Conservation (phyloP, 2,329 filamentous ascomycete genomes). For the Penicillium sp. region DNA sequence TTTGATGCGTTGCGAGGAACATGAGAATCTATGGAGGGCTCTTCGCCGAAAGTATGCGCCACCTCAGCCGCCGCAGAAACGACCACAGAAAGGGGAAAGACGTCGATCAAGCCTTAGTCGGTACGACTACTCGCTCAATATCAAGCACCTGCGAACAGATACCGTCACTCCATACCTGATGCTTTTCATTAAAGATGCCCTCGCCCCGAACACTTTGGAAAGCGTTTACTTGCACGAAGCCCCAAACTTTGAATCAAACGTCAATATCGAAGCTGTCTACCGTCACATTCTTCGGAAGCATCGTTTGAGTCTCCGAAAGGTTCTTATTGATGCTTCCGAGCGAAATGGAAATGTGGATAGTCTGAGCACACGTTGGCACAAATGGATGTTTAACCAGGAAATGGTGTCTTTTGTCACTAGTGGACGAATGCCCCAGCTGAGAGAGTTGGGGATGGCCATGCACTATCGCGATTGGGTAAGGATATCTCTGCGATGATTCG, state of each 20-base stretch:
- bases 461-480: conserved; percentile 76
- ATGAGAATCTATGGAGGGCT: conserved; percentile 74
- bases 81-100: conserved; percentile 7
- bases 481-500: not conserved
- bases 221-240: conserved; percentile 74
- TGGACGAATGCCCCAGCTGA: conserved; percentile 70
- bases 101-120: conserved; percentile 1
- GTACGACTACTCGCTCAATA: conserved; percentile 61
- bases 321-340: conserved; percentile 72
- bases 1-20: conserved; percentile 69
- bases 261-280: conserved; percentile 71
- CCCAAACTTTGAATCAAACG: conserved; percentile 54
- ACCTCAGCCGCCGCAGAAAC: conserved; percentile 11
- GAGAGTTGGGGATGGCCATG: conserved; percentile 70
- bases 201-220: conserved; percentile 78
- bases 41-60: conserved; percentile 64
- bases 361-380: conserved; percentile 56
- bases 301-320: conserved; percentile 66
- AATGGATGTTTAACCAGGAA: conserved; percentile 71
- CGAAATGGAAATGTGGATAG: conserved; percentile 43
- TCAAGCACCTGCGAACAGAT: conserved; percentile 77
- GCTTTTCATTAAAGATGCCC: conserved; percentile 71
- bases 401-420: conserved; percentile 73
- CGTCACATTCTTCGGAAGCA: conserved; percentile 70
- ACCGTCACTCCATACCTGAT: conserved; percentile 68